Conservation (phyloP, 2,329 filamentous ascomycete genomes). For the Diaporthe ampelina region DNA sequence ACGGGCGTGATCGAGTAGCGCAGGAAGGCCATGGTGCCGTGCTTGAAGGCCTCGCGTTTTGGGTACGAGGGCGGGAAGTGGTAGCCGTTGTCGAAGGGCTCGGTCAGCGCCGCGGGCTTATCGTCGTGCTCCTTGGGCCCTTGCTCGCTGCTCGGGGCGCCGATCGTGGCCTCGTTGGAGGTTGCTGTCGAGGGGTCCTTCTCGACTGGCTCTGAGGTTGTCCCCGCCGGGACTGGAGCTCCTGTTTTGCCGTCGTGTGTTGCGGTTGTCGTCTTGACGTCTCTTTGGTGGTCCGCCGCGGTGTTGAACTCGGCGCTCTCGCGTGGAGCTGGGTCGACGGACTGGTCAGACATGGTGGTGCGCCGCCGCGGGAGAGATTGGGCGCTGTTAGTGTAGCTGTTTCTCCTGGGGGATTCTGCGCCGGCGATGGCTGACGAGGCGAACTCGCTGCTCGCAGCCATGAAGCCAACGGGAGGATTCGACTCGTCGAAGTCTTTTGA, state of each 20-base stretch:
- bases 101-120: slow-evolving; percentile 48
- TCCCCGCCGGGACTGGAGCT: too few relatives aligned
- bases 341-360: slow-evolving; percentile 33
- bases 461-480: slow-evolving; percentile 61
- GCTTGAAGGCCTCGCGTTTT: slow-evolving; percentile 69
- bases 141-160: slow-evolving; percentile 46
- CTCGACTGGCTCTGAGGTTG: slow-evolving; percentile 7
- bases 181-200: slow-evolving; percentile 35
- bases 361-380: slow-evolving; percentile 23
- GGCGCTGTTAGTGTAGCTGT: slow-evolving; percentile 31
- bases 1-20: slow-evolving; percentile 81
- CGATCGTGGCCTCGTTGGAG: slow-evolving; percentile 46
- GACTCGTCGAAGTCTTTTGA: slow-evolving; percentile 59
- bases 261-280: background rate
- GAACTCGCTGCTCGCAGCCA: slow-evolving; percentile 61
- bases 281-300: background rate
- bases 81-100: slow-evolving; percentile 73
- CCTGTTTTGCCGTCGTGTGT: background rate
- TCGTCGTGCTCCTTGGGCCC: slow-evolving; percentile 32
- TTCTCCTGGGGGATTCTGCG: slow-evolving; percentile 37
- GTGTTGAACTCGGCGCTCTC: slow-evolving; percentile 27
- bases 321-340: slow-evolving; percentile 12
- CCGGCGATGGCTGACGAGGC: slow-evolving; percentile 55
- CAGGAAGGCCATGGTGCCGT: slow-evolving; percentile 74
- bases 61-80: slow-evolving; percentile 74